Evolutionary conservation across 164 flowering plant genomes (phyloP).

Genomic region (Tetracentron sinense): DNA sequence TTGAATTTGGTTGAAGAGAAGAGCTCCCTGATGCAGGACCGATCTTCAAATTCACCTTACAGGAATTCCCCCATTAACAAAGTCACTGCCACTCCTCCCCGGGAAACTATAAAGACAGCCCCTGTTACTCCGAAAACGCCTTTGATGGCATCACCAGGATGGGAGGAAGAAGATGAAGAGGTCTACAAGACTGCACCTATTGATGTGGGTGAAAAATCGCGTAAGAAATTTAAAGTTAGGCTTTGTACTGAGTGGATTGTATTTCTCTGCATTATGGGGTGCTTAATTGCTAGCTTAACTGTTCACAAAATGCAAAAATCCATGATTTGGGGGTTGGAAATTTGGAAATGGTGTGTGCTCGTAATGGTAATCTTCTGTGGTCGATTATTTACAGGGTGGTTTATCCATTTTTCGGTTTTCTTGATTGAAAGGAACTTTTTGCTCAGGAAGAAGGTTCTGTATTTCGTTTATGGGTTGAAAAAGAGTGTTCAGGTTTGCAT

Average conservation of each 20-base stretch:
- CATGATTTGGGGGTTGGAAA: conserved; percentile 47
- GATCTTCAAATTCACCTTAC: conserved; percentile 13
- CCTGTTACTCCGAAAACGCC: conserved; percentile 41
- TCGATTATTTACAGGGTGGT: conserved; percentile 57
- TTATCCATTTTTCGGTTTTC: conserved; percentile 48
- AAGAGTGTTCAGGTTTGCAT: conserved; percentile 54
- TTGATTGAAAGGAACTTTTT: conserved; percentile 66
- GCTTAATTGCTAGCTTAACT: conserved; percentile 46
- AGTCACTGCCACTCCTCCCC: conserved; percentile 7
- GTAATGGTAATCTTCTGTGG: conserved; percentile 66
- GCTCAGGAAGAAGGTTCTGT: conserved; percentile 64
- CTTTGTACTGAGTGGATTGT: conserved; percentile 41
- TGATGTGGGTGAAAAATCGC: conserved; percentile 10
- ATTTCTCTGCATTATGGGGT: conserved; percentile 34
- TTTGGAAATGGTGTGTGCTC: conserved; percentile 82
- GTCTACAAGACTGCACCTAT: conserved; percentile 34
- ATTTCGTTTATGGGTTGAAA: conserved; percentile 66
- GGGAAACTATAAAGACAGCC: conserved; percentile 7
- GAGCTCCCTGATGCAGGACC: background rate
- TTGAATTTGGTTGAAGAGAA: conserved; percentile 13
- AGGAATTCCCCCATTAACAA: conserved; percentile 11
- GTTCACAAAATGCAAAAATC: conserved; percentile 25
- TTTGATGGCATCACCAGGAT: conserved; percentile 27
- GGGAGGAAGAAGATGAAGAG: conserved; percentile 53
- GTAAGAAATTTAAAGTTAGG: conserved; percentile 33